Evolutionary conservation across 768 basidiomycete species (phyloP), one percentile per base, ranked within the genome.

Genomic region (Boletus barrowsii): DNA sequence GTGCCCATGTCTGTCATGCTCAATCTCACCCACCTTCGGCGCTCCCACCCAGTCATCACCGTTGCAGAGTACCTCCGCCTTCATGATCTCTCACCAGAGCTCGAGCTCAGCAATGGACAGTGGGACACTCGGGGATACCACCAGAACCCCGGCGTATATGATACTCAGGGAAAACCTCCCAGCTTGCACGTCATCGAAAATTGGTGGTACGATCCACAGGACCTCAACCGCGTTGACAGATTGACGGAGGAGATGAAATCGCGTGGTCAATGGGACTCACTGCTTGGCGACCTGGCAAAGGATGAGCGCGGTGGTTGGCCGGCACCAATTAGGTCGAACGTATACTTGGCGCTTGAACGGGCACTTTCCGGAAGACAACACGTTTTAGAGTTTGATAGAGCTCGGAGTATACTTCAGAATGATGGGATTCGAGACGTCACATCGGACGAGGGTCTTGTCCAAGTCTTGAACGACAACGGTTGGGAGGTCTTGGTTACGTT

Each of bases 31-130:
- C 71, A 70, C 51, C 68, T 79, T 15, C 75, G 76, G 35, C 51
- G 54, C 37, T 59, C 51, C 2, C 69, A 77, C 15, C 63, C 73
- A n/a, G 71, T 79, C 49, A 53, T 79, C 57, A 72, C 73, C n/a
- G 62, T 73, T 26, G 64, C 73, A 11, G 77, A 79, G 41, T 79
- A 75, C 52, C 70, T 79, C 53, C 70, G 70, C 20, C 66, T 79
- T 20, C 75, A 79, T 51, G 62, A 61, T 37, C 68, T 72, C 43
- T 50, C 68, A 9, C 68, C 72, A 22, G 57, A 64, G 13, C 53
- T 62, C 20, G 77, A 79, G 50, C 62, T 63, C 54, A 65, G 68
- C 50, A 72, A 67, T 40, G 77, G 77, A 46, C 63, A 65, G 20
- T 79, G 77, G 76, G 63, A 71, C 9, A 66, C 67, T 2, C 53